Base-by-base conservation (phyloP, 306 rosid species). In the Psophocarpus tetragonolobus region DNA sequence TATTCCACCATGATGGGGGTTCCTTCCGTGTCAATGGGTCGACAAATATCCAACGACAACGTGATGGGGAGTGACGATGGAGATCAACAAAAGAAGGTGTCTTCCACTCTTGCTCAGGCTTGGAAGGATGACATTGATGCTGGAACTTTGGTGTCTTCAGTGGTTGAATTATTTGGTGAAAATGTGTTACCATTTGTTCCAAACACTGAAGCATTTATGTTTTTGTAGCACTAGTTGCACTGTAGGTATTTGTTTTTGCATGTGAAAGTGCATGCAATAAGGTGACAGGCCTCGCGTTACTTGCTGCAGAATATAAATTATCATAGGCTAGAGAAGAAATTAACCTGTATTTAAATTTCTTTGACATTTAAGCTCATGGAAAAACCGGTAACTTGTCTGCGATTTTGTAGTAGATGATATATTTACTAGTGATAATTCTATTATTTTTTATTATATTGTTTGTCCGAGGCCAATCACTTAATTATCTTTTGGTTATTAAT, bases 61-160 rank as follows among this genome's bases (percentile, higher is more conserved):
- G 39, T 39, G 30, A 8, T 77, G 4, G 89, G 88, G 23, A 83
- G 86, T 68, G 92, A 85, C 65, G 83, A 73, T 29, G 87, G 84
- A 54, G 87, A 88, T 61, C 87, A 78, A 70, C 75, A 47, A 41
- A 73, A 51, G 23, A 86, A 88, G 81, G 75, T 77, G 20, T 89
- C 92, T 38, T 24, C 88, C 61, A 78, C 84, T 83, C 92, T 88
- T 83, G 88, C 93, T 71, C 88, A 87, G 77, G 92, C 96, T 38
- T 92, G 98, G 98, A 95, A 92, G 85, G 98, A 95, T 71, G 90
- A 95, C 75, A 78, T 79, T 20, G 92, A 91, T 86, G 86, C 88
- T 35, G 97, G 93, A 39, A 87, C 82, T 41, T 33, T 95, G 76
- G 58, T 95, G 36, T 83, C 90, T 11, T 82, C 92, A 0, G 45